Base-by-base conservation (phyloP, 192 early-diverging fungal species). In the Coemansia sp. region DNA sequence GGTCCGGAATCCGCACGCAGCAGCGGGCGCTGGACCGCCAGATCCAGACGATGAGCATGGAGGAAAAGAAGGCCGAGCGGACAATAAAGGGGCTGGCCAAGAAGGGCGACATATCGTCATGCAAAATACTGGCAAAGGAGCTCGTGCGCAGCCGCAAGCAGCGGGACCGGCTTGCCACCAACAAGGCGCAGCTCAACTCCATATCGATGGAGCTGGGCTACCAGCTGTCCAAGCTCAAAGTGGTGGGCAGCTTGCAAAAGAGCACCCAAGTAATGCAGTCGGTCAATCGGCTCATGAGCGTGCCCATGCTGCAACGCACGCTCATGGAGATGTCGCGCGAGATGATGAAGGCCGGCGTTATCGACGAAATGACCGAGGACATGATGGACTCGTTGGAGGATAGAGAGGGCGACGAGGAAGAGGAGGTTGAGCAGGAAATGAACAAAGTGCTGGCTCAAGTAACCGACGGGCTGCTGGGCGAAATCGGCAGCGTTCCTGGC, bases 331-430 rank as follows among this genome's bases (percentile, higher is more conserved):
- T 98, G 88, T 85, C 88, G 9, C 86, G 76, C 80, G 96, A 98
- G 71, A 96, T 98, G 96, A 94, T 90, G 76, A 96, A 93, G 91
- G 92, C 96, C 2, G 94, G 94, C 14, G 84, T 98, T 55, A 94
- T 98, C 50, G 88, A 91, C 64, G 96, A 98, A 69, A 97, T 96
- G 92, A 83, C 96, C 42, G 81, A 88, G 51, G 94, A 96, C 63
- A 84, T 89, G 47, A 82, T 98, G 58, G 93, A 94, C 34, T 77
- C 73, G 46, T 64, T 88, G 56, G 93, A 96, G 40, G 94, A 96
- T 36, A 91, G 90, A 1, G 93, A 89, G 18, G 54, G 95, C 36
- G 93, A 93, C 42, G 96, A 94, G 47, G 94, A 93, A 0, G 91
- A 95, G 40, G 87, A 85, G 16, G 55, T 46, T 6, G 93, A 98